Evolutionary conservation across 441 rosid genomes (phyloP), one percentile per base, ranked within the genome.

Genomic region (Isatis lusitanica): DNA sequence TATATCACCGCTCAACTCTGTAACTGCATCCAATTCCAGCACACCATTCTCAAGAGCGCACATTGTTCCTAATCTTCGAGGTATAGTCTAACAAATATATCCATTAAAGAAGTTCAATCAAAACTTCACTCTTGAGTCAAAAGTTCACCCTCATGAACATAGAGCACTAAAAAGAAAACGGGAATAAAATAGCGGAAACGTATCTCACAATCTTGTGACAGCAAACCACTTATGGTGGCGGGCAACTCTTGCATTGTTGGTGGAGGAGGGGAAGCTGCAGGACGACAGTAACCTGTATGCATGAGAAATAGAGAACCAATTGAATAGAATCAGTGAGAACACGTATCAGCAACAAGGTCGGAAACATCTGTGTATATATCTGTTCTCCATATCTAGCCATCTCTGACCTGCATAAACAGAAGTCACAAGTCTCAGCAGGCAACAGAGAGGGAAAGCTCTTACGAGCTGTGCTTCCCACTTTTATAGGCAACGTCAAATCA

Each of bases 11-110:
- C 80, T 96, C 97, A 71, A 96, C 92, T 70, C 86, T 88, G 84
- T 90, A 96, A 75, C 99, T 96, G 80, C 98, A 96, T 58, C 95
- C 94, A 62, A 94, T 96, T 79, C 97, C 99, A 75, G 97, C 97
- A 79, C 99, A 98, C 99, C 99, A 96, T 16, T 98, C 97, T 78
- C 99, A 94, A 74, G 99, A 96, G 16, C 98, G 97, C 33, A 96
- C 97, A 83, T 88, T 93, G 82, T 95, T 95, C 81, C 99, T 87
- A 77, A 93, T 87, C 84, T 89, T 92, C 38, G 98, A 91, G 47
- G 90, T 84, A 77, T 96, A 96, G 82, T 94, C 99, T 91, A 70
- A 63, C 26, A 72, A 46, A 48, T 28, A 55, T 76, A 72, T 52
- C 56, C 59, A 40, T 74, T 17, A 2, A 17, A 40, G 42, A 58